Percentiles rank a stretch among this genome's conserved stretches.
These are phyloP conservation scores for Posidonia australis DNA, from an alignment of 106 monocot genomes.

Conservation along the genomic window DNA sequence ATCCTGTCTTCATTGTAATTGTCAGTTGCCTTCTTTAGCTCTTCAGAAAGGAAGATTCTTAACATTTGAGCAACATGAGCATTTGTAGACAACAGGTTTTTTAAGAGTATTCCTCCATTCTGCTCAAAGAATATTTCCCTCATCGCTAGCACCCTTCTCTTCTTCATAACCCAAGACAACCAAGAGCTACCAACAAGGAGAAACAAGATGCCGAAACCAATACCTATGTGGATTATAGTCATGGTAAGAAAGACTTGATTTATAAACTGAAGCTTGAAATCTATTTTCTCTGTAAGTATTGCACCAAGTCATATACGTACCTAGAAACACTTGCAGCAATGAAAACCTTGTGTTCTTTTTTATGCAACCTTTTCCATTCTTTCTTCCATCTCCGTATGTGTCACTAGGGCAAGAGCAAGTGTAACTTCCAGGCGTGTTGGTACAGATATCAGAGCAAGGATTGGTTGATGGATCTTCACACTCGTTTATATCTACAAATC, in stretches of 20 bases:
- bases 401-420: slow-evolving; percentile 37
- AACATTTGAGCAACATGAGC: background rate
- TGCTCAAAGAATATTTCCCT: slow-evolving; percentile 7
- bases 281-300: background rate
- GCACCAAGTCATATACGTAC: slow-evolving; percentile 9
- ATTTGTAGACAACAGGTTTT: slow-evolving; percentile 1
- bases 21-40: slow-evolving; percentile 6
- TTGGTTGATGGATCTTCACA: slow-evolving; percentile 25
- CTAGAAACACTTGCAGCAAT: slow-evolving; percentile 27
- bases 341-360: slow-evolving; percentile 15
- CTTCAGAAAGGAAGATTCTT: slow-evolving; percentile 4
- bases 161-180: slow-evolving; percentile 3
- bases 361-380: slow-evolving; percentile 36
- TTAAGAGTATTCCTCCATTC: slow-evolving; percentile 10
- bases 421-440: slow-evolving; percentile 34
- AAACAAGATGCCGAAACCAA: background rate
- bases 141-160: background rate
- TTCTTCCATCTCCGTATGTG: slow-evolving; percentile 28
- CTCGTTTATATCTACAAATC: slow-evolving; percentile 45
- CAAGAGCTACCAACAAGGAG: background rate
- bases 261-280: background rate
- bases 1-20: slow-evolving; percentile 1
- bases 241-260: too few relatives aligned
- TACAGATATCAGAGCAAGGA: slow-evolving; percentile 27
- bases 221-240: too few relatives aligned